A percentile compares a stretch with the other conserved stretches of the same genome.
Evolutionary conservation across 1,284 basidiomycete species (phyloP).

Genomic region (Pseudozyma flocculosa): DNA sequence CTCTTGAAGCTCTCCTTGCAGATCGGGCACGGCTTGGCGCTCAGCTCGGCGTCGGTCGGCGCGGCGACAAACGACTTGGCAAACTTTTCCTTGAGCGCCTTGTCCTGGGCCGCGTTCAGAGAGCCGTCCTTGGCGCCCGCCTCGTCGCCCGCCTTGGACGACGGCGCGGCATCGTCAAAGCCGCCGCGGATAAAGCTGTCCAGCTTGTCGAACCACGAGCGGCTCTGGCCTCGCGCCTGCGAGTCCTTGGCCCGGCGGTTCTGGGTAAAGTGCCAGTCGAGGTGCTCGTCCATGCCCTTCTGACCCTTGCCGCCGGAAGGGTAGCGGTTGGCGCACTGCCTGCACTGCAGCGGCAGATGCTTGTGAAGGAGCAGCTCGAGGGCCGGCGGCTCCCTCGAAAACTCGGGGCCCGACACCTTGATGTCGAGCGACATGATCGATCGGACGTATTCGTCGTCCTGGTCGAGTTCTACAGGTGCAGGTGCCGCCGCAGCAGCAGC

Average conservation of each 20-base stretch:
- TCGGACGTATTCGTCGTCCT: constrained; percentile 67
- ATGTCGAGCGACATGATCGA: constrained; percentile 71
- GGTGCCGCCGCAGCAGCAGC: constrained; percentile 24
- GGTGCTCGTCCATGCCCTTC: constrained; percentile 78
- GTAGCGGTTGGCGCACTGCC: constrained; percentile 90
- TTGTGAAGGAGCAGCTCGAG: constrained; percentile 45
- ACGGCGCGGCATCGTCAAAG: constrained; percentile 28
- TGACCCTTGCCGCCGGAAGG: constrained; percentile 71
- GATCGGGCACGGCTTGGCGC: constrained; percentile 86
- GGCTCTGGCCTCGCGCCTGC: constrained; percentile 79
- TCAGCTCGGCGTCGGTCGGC: constrained; percentile 72
- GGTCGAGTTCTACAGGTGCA: constrained; percentile 60
- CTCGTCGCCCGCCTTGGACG: constrained; percentile 3
- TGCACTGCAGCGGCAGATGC: constrained; percentile 78
- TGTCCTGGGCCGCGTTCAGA: constrained; percentile 65
- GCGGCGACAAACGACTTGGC: constrained; percentile 69
- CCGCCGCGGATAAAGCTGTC: constrained; percentile 65
- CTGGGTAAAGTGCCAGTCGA: constrained; percentile 96
- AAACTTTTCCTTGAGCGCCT: constrained; percentile 66
- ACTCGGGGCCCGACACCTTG: constrained; percentile 70
- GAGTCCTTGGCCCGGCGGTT: constrained; percentile 86
- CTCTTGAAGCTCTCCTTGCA: constrained; percentile 92
- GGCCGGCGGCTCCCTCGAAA: constrained; percentile 68
- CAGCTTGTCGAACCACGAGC: constrained; percentile 83
- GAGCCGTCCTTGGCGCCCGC: constrained; percentile 43